Conservation (phyloP, 768 basidiomycete genomes). For the Suillus plorans region DNA sequence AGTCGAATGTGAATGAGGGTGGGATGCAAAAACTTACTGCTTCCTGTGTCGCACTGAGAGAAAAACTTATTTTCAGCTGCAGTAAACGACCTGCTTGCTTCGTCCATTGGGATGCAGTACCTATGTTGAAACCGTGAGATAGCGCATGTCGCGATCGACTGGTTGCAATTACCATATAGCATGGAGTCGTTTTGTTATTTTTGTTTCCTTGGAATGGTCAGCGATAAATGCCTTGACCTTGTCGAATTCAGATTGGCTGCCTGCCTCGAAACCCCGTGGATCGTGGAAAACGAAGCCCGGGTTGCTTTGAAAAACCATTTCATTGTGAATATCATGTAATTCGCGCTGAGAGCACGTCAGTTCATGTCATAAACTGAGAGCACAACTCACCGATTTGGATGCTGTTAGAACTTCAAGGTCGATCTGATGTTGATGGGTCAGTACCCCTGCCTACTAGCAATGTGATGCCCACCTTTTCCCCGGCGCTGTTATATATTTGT, state of each 20-base stretch:
- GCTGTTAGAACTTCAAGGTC: neutral
- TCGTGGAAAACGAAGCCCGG: neutral
- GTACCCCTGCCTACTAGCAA: neutral
- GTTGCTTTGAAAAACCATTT: neutral
- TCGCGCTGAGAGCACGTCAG: slow-evolving; percentile 16
- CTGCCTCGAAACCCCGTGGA: neutral
- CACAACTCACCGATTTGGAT: neutral
- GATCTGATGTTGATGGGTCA: slow-evolving; percentile 4
- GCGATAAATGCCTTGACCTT: neutral
- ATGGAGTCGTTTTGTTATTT: slow-evolving; percentile 31
- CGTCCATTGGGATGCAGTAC: slow-evolving; percentile 38
- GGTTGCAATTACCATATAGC: slow-evolving; percentile 36
- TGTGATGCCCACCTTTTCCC: slow-evolving; percentile 14
- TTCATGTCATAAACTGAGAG: neutral
- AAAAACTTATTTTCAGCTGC: slow-evolving; percentile 27
- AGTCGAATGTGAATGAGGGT: neutral
- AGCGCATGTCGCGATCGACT: neutral
- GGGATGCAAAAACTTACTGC: neutral
- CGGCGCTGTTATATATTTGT: slow-evolving; percentile 21
- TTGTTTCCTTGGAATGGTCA: neutral
- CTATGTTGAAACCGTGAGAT: slow-evolving; percentile 19
- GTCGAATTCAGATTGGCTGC: neutral
- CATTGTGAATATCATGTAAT: neutral
- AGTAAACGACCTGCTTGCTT: slow-evolving; percentile 23
- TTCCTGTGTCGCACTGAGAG: slow-evolving; percentile 7